Evolutionary conservation across 495 filamentous ascomycete species (phyloP).

Genomic region (Aspergillus sparsus): DNA sequence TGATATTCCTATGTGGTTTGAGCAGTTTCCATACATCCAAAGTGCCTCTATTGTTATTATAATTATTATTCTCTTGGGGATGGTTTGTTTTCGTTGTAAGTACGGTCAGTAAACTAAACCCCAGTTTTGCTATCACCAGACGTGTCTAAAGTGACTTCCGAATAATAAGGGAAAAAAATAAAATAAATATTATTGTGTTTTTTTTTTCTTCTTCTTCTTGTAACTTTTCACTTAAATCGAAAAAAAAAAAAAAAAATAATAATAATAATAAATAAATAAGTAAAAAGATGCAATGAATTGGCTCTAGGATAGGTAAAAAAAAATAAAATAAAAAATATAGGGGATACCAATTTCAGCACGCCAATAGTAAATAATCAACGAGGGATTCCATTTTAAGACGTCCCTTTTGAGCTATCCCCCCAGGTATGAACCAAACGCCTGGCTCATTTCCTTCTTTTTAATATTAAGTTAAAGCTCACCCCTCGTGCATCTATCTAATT

Average conservation of each 20-base stretch:
- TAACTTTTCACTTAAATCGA: too few species aligned
- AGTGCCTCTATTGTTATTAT: background rate
- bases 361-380: background rate
- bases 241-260: too few species aligned
- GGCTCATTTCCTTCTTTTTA: background rate
- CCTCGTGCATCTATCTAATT: background rate
- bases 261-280: too few species aligned
- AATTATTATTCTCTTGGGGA: background rate
- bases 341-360: background rate
- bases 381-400: background rate
- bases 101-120: too few species aligned
- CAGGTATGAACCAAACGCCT: background rate
- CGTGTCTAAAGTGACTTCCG: constrained; percentile 2
- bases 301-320: constrained; percentile 8
- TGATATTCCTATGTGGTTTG: background rate
- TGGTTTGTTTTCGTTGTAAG: background rate
- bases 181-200: constrained; percentile 2
- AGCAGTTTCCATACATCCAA: background rate
- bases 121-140: constrained; percentile 5
- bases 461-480: background rate
- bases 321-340: background rate
- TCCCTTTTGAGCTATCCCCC: constrained; percentile 1
- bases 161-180: background rate
- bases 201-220: too few species aligned
- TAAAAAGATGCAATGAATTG: background rate